Conservation (phyloP, 2,329 filamentous ascomycete genomes). For the Hypoxylon sp. region DNA sequence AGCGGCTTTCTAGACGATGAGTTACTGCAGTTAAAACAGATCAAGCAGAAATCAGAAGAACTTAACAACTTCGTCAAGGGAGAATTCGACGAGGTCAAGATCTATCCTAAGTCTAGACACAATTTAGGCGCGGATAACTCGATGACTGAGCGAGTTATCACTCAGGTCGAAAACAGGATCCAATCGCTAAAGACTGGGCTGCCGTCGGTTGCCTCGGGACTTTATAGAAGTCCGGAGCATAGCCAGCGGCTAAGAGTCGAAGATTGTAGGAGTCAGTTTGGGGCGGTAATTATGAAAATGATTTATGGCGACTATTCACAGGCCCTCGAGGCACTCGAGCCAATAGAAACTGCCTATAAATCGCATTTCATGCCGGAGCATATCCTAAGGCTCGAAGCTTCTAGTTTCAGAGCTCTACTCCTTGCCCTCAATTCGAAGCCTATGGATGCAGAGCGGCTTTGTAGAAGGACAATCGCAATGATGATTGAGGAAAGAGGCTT, state of each 20-base stretch:
- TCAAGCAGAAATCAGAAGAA: too few species aligned
- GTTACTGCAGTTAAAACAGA: too few species aligned
- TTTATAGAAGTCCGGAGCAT: too few species aligned
- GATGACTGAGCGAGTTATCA: too few species aligned
- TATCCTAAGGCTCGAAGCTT: conserved; percentile 4
- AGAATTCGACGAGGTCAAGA: too few species aligned
- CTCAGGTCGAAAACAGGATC: too few species aligned
- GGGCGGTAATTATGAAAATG: not conserved
- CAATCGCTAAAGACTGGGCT: too few species aligned
- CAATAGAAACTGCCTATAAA: not conserved
- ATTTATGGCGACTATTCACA: not conserved
- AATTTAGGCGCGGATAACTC: too few species aligned
- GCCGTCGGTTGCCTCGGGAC: too few species aligned
- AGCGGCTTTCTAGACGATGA: too few species aligned
- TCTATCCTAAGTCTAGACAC: too few species aligned
- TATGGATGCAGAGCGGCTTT: conserved; percentile 7
- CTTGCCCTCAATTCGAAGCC: conserved; percentile 6
- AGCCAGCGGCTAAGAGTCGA: not conserved
- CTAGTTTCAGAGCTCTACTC: not conserved
- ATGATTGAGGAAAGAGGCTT: not conserved
- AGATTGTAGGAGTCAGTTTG: not conserved
- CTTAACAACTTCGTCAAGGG: too few species aligned
- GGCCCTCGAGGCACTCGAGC: not conserved
- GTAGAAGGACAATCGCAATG: not conserved
- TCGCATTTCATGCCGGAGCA: not conserved